Percentiles rank a stretch among this genome's conserved stretches.
phyloP scores from a whole-genome alignment of 176 grass and related monocot genomes.

The Bromus sterilis region DNA sequence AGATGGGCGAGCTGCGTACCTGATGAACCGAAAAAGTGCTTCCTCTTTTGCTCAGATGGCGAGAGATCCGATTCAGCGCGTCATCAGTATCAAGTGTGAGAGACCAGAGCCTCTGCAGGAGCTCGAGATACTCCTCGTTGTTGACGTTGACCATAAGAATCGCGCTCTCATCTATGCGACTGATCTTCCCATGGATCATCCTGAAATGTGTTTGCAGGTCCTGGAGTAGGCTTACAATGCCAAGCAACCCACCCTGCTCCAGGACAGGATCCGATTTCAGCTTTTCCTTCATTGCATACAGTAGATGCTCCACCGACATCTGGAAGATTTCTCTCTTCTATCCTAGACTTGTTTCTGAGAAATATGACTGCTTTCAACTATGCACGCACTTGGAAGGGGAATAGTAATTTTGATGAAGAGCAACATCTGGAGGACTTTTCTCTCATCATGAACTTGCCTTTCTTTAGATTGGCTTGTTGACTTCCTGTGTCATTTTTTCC shows the following conservation, averaged over 20 bases:
- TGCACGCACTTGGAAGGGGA: not conserved
- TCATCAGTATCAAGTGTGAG: not conserved
- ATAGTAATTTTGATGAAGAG: not conserved
- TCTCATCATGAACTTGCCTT: not conserved
- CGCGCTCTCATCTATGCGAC: not conserved
- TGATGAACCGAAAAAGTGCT: not conserved
- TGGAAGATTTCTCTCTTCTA: not conserved
- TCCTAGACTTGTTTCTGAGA: not conserved
- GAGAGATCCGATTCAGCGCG: not conserved
- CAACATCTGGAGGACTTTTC: not conserved
- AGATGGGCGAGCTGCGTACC: not conserved
- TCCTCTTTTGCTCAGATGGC: not conserved
- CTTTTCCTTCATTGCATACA: not conserved
- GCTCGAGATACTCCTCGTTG: not conserved
- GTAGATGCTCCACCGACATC: not conserved
- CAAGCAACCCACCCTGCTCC: not conserved
- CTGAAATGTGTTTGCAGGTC: not conserved
- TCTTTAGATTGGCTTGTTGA: not conserved
- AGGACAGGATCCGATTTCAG: not conserved
- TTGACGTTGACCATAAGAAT: constrained; percentile 1
- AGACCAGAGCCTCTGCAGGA: not conserved
- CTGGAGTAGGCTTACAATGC: not conserved
- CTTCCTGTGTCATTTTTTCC: not conserved
- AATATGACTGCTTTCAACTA: not conserved
- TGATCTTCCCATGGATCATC: not conserved